A percentile compares a stretch with the other conserved stretches of the same genome.
Evolutionary conservation across 2,329 filamentous ascomycete genomes (phyloP).

Genomic region (Rhynchosporium agropyri): DNA sequence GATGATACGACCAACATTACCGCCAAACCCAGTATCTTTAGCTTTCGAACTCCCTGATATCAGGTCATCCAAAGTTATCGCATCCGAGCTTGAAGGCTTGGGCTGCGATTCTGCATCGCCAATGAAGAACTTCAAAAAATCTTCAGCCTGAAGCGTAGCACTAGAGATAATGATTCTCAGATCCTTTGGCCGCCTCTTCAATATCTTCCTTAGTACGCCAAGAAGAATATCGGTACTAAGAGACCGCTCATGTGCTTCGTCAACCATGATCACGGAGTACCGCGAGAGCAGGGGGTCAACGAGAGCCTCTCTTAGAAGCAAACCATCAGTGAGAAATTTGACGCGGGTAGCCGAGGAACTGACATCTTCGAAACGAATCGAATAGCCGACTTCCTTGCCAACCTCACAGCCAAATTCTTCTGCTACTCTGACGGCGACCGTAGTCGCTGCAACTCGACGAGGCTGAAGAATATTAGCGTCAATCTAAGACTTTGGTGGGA

Average conservation of each 20-base stretch:
- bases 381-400: constrained; percentile 91
- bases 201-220: constrained; percentile 88
- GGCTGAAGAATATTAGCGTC: constrained; percentile 57
- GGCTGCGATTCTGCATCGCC: constrained; percentile 43
- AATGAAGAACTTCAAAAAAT: constrained; percentile 78
- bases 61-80: constrained; percentile 44
- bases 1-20: constrained; percentile 65
- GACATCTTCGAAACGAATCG: constrained; percentile 88
- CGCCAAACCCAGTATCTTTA: constrained; percentile 37
- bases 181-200: constrained; percentile 71
- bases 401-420: constrained; percentile 85
- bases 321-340: constrained; percentile 93
- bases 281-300: constrained; percentile 88
- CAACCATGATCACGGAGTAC: constrained; percentile 96
- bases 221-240: constrained; percentile 90
- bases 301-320: constrained; percentile 87
- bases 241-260: constrained; percentile 93
- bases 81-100: constrained; percentile 42
- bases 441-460: constrained; percentile 85
- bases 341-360: constrained; percentile 84
- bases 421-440: constrained; percentile 84
- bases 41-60: constrained; percentile 33
- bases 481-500: not conserved
- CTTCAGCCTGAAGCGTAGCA: constrained; percentile 87
- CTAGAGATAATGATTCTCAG: constrained; percentile 89